Conservation (phyloP, 2,329 filamentous ascomycete species). For the Sclerotinia nivalis region DNA sequence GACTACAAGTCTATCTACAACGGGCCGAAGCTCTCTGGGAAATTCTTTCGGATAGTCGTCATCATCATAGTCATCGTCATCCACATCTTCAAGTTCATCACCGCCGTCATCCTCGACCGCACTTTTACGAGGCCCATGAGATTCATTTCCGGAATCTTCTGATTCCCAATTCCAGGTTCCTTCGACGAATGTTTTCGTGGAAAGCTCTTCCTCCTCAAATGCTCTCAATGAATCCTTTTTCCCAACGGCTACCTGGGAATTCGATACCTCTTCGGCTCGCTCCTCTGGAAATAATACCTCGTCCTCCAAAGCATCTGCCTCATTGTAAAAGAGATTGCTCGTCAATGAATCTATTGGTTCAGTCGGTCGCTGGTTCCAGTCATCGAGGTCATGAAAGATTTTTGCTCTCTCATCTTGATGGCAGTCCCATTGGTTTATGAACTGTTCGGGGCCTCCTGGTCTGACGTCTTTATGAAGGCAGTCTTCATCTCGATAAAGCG, state of each 20-base stretch:
- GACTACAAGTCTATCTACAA: slow-evolving; percentile 14
- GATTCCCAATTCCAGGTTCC: slow-evolving; percentile 25
- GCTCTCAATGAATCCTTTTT: slow-evolving; percentile 23
- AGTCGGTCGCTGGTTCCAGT: neutral
- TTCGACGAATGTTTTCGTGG: slow-evolving; percentile 25
- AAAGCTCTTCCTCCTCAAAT: slow-evolving; percentile 27
- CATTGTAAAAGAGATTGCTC: slow-evolving; percentile 42
- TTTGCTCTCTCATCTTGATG: slow-evolving; percentile 1
- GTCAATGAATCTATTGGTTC: slow-evolving; percentile 21
- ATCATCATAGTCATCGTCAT: slow-evolving; percentile 4
- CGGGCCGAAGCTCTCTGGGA: neutral
- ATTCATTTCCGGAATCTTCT: slow-evolving; percentile 12
- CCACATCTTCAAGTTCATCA: neutral
- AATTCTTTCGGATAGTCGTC: neutral
- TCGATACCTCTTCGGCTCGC: slow-evolving; percentile 4
- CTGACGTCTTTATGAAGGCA: slow-evolving; percentile 6
- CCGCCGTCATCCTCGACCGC: neutral
- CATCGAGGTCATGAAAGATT: slow-evolving; percentile 12
- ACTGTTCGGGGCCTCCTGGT: neutral
- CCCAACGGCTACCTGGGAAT: slow-evolving; percentile 18
- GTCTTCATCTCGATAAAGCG: slow-evolving; percentile 42
- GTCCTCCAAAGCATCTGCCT: slow-evolving; percentile 47
- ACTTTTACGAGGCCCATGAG: too few relatives aligned
- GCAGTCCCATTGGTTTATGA: slow-evolving; percentile 16
- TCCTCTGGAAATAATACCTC: slow-evolving; percentile 46